phyloP scores from a whole-genome alignment of 2,329 filamentous ascomycete species.

The Leptographium flavum region DNA sequence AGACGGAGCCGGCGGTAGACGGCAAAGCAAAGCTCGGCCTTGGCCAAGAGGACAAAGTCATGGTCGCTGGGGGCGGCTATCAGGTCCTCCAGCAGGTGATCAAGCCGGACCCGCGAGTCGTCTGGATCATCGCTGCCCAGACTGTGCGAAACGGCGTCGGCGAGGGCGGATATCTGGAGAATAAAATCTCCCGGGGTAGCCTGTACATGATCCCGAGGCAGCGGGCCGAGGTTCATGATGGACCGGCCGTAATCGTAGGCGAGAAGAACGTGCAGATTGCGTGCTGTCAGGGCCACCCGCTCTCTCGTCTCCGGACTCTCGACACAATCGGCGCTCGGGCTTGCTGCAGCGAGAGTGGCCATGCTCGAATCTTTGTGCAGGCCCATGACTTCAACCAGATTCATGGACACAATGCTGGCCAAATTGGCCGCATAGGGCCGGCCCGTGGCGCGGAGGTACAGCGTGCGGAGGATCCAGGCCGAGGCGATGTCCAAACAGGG shows the following conservation, averaged over 20 bases:
- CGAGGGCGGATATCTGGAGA: neutral
- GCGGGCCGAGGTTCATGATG: neutral
- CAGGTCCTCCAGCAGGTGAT: neutral
- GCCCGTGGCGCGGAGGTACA: neutral
- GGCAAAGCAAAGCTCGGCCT: neutral
- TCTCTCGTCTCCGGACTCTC: neutral
- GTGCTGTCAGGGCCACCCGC: neutral
- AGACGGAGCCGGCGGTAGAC: neutral
- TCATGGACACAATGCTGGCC: neutral
- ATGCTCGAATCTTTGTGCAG: neutral
- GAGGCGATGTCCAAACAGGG: neutral
- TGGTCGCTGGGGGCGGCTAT: neutral
- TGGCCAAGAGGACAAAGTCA: neutral
- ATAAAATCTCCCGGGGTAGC: neutral
- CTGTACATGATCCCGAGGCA: neutral
- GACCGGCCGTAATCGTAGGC: neutral
- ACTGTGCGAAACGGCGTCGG: neutral
- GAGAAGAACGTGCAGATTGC: neutral
- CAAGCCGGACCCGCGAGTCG: neutral
- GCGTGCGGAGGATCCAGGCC: neutral
- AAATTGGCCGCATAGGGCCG: neutral
- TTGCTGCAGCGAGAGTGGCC: neutral
- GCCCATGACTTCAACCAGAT: neutral
- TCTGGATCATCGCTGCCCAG: neutral
- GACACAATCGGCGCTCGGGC: neutral